phyloP scores from a whole-genome alignment of 192 early-diverging fungal genomes.

The Backusella westeae region DNA sequence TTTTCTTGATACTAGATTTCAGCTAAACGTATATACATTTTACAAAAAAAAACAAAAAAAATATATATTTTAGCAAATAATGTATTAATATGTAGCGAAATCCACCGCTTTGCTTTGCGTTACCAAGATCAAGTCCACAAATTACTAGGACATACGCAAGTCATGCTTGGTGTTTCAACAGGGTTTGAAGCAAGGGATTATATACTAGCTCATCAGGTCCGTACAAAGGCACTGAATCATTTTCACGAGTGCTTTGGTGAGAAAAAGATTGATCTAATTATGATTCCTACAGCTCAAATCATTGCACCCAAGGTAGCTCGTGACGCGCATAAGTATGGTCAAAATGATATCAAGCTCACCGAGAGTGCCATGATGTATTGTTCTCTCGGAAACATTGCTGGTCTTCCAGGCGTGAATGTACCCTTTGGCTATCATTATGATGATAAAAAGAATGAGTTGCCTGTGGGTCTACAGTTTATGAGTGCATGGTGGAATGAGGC shows the following conservation, averaged over 20 bases:
- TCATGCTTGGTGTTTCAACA: constrained; percentile 35
- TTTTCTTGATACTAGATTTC: neutral
- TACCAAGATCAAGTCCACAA: constrained; percentile 21
- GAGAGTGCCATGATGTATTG: constrained; percentile 57
- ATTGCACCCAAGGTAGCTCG: constrained; percentile 50
- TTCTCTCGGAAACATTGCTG: constrained; percentile 63
- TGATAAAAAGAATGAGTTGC: constrained; percentile 41
- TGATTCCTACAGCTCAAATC: constrained; percentile 58
- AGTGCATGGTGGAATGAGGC: constrained; percentile 70
- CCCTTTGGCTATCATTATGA: constrained; percentile 53
- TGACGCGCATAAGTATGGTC: constrained; percentile 42
- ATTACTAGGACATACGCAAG: constrained; percentile 44
- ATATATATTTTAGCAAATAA: constrained; percentile 45
- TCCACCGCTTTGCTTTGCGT: constrained; percentile 36
- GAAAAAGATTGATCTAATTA: constrained; percentile 56
- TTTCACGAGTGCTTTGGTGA: constrained; percentile 44
- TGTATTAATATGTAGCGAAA: constrained; percentile 65
- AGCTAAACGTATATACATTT: neutral
- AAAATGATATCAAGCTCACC: constrained; percentile 47
- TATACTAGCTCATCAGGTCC: constrained; percentile 48
- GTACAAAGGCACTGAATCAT: constrained; percentile 53
- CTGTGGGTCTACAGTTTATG: constrained; percentile 69
- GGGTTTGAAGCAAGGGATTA: constrained; percentile 47
- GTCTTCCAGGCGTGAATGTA: constrained; percentile 60
- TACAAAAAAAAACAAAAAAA: too few relatives aligned